phyloP scores from a whole-genome alignment of 169 alveolate genomes.

The Plasmodium knowlesi region DNA sequence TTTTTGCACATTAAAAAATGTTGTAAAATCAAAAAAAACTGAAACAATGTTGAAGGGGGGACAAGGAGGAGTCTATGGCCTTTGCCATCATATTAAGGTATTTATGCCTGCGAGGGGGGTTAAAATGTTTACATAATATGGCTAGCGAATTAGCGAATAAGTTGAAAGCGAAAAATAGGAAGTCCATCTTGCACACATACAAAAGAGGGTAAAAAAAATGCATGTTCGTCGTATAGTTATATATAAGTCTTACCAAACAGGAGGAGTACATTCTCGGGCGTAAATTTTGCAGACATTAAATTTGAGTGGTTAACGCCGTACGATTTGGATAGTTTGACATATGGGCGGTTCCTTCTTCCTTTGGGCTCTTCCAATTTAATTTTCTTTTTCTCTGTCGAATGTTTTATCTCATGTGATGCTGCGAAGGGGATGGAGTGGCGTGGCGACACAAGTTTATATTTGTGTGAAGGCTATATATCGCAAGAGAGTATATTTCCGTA shows the following conservation, averaged over 20 bases:
- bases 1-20: background rate
- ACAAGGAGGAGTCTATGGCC: background rate
- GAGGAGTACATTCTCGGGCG: slow-evolving; percentile 71
- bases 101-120: background rate
- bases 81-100: background rate
- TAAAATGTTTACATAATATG: background rate
- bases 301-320: slow-evolving; percentile 67
- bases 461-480: background rate
- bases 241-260: slow-evolving; percentile 36
- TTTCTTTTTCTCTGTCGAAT: slow-evolving; percentile 16
- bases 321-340: slow-evolving; percentile 57
- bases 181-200: background rate
- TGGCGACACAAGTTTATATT: background rate
- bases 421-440: background rate
- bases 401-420: slow-evolving; percentile 46
- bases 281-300: slow-evolving; percentile 70
- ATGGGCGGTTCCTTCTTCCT: slow-evolving; percentile 26
- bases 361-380: slow-evolving; percentile 29
- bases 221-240: background rate
- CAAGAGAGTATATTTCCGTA: background rate
- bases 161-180: background rate
- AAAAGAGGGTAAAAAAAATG: background rate
- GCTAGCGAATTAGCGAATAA: background rate
- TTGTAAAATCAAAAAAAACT: background rate
- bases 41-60: background rate